phyloP scores from a whole-genome alignment of 176 grass and related monocot species.

The Oryza officinalis region DNA sequence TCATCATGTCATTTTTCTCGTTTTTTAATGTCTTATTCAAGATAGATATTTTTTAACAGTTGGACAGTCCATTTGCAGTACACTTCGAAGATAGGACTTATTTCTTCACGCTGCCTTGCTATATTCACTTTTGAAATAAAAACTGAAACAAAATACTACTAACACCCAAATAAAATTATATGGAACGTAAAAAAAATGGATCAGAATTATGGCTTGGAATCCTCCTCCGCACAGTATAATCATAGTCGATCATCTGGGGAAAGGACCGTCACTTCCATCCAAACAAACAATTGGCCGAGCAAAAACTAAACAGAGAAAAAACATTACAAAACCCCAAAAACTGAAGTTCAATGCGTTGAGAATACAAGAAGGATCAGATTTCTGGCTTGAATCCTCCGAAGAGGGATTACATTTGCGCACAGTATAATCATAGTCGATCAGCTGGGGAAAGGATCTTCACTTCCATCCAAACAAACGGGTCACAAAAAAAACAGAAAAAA shows the following conservation, averaged over 20 bases:
- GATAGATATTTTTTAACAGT: too few species aligned
- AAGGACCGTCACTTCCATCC: slow-evolving; percentile 56
- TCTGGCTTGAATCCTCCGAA: slow-evolving; percentile 56
- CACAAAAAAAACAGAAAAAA: background rate
- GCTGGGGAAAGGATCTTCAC: slow-evolving; percentile 68
- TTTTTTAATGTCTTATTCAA: too few species aligned
- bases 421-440: slow-evolving; percentile 61
- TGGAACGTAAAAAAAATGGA: slow-evolving; percentile 24
- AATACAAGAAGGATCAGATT: slow-evolving; percentile 41
- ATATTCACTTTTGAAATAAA: too few species aligned
- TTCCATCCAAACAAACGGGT: background rate
- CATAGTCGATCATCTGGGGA: slow-evolving; percentile 70
- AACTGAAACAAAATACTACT: too few species aligned
- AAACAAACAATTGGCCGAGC: background rate
- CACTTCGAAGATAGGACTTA: too few species aligned
- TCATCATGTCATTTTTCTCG: too few species aligned
- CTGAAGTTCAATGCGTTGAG: too few species aligned
- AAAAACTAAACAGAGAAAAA: too few species aligned
- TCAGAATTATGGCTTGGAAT: slow-evolving; percentile 67
- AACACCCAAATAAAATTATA: too few species aligned
- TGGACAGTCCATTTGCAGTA: too few species aligned
- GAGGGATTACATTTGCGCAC: slow-evolving; percentile 24
- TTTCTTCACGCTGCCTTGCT: too few species aligned
- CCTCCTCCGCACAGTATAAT: slow-evolving; percentile 52
- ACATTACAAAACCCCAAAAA: too few species aligned